phyloP scores from a whole-genome alignment of 2,329 filamentous ascomycete species.

The Diaporthe capsici region DNA sequence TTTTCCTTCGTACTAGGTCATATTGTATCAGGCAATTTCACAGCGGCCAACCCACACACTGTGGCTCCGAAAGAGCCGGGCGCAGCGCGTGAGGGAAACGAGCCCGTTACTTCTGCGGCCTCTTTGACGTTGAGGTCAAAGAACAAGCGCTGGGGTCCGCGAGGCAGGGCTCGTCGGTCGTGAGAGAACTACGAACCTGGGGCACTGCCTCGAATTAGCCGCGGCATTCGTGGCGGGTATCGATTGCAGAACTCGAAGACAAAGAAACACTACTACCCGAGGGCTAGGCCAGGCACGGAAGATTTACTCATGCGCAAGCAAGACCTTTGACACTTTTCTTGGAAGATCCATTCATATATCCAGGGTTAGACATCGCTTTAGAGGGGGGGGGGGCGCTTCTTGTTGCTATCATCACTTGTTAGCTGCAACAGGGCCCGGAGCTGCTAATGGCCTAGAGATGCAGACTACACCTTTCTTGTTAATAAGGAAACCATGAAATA shows the following conservation, averaged over 20 bases:
- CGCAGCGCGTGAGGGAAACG: neutral
- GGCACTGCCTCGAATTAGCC: neutral
- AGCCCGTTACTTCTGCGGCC: neutral
- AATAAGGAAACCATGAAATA: conserved; percentile 7
- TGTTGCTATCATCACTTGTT: conserved; percentile 38
- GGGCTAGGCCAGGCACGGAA: neutral
- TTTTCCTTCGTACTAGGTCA: conserved; percentile 11
- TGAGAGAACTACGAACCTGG: neutral
- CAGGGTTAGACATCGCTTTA: conserved; percentile 39
- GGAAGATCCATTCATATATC: conserved; percentile 40
- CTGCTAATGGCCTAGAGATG: neutral
- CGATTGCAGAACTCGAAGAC: neutral
- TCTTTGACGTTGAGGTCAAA: neutral
- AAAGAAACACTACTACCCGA: neutral
- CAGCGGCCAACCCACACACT: neutral
- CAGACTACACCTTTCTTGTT: conserved; percentile 6
- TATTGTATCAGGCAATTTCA: neutral
- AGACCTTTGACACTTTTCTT: conserved; percentile 24
- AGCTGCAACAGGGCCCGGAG: conserved; percentile 21
- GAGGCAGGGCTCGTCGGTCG: conserved; percentile 21
- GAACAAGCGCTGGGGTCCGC: neutral
- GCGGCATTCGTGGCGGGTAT: neutral
- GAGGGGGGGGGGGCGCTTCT: conserved; percentile 21
- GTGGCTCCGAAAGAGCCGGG: too few species aligned
- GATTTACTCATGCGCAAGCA: conserved; percentile 27